Evolutionary conservation across 805 yeast genomes (phyloP).

Genomic region (Dipodascus geniculatus): DNA sequence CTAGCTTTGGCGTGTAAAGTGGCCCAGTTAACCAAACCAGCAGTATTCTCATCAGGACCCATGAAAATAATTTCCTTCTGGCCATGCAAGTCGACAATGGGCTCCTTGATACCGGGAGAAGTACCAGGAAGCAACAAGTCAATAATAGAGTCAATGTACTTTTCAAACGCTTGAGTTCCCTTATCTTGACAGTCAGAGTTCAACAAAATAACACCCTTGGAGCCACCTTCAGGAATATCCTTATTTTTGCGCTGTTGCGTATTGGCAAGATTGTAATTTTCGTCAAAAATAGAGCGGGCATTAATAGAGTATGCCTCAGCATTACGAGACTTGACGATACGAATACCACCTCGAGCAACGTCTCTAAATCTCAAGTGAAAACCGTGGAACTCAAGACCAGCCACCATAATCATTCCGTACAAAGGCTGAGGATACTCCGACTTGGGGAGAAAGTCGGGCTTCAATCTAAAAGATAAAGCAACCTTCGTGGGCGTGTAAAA

Average conservation of each 20-base stretch:
- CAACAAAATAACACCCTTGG: constrained; percentile 89
- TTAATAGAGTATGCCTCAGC: constrained; percentile 76
- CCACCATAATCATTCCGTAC: constrained; percentile 88
- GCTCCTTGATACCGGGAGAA: constrained; percentile 67
- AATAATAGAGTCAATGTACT: constrained; percentile 82
- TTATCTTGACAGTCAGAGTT: constrained; percentile 59
- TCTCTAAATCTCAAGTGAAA: constrained; percentile 96
- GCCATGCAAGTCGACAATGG: constrained; percentile 72
- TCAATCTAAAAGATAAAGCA: constrained; percentile 84
- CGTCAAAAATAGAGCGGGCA: constrained; percentile 84
- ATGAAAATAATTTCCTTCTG: constrained; percentile 84
- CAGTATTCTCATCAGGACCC: constrained; percentile 99
- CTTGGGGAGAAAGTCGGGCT: constrained; percentile 74
- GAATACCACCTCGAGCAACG: constrained; percentile 96
- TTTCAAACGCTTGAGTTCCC: constrained; percentile 77
- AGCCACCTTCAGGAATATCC: constrained; percentile 98
- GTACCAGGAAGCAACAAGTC: constrained; percentile 66
- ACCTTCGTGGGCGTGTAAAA: constrained; percentile 90
- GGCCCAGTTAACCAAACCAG: constrained; percentile 94
- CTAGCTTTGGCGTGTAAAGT: constrained; percentile 83
- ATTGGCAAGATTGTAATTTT: constrained; percentile 87
- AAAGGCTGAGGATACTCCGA: constrained; percentile 88
- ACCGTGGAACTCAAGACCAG: constrained; percentile 94
- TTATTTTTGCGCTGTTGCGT: constrained; percentile 96
- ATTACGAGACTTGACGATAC: constrained; percentile 83